phyloP scores from a whole-genome alignment of 108 stramenopile species.

The Skeletonema grethae region DNA sequence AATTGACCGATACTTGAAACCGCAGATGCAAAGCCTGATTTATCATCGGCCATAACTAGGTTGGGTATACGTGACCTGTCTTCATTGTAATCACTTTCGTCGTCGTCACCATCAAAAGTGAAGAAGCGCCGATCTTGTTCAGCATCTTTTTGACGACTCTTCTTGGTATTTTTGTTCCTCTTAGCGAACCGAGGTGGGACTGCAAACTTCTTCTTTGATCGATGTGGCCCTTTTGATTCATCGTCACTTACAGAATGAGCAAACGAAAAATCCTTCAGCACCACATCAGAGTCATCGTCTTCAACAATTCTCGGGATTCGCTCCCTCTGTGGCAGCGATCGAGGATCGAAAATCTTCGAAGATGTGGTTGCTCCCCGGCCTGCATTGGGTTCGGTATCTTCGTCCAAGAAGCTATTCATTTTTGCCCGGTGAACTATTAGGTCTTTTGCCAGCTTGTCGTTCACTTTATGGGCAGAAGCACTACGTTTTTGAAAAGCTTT shows the following conservation, averaged over 20 bases:
- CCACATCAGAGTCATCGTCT: neutral
- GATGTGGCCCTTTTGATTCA: neutral
- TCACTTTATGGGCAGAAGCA: neutral
- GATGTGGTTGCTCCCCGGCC: neutral
- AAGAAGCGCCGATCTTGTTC: neutral
- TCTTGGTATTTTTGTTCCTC: neutral
- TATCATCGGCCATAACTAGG: neutral
- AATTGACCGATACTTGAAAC: neutral
- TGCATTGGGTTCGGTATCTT: neutral
- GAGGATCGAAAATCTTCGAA: neutral
- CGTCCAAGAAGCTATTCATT: constrained; percentile 3
- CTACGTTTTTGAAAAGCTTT: neutral
- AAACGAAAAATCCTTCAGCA: neutral
- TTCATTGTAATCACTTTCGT: neutral
- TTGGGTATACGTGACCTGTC: neutral
- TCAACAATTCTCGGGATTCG: neutral
- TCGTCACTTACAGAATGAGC: neutral
- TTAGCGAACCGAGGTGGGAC: neutral
- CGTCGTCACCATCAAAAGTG: neutral
- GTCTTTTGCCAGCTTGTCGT: neutral
- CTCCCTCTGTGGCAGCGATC: neutral
- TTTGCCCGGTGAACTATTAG: neutral
- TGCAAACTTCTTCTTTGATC: neutral
- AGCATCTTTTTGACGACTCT: neutral
- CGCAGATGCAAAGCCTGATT: neutral